Evolutionary conservation across 1,284 basidiomycete genomes (phyloP).

Genomic region (Stereum hirsutum): DNA sequence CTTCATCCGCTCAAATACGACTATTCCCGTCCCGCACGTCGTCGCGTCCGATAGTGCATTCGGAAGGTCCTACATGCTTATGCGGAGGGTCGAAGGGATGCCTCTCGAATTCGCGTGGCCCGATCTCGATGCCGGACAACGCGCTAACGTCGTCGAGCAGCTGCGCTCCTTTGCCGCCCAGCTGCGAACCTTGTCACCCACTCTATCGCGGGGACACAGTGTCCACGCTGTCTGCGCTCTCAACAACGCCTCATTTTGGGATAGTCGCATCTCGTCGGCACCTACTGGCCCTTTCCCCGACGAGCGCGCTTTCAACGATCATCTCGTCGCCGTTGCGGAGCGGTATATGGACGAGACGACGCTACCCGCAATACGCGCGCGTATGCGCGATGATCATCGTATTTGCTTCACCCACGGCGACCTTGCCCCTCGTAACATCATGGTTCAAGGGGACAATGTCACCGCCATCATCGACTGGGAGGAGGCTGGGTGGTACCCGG

Average conservation of each 20-base stretch:
- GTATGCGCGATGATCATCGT: not conserved
- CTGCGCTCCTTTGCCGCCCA: constrained; percentile 3
- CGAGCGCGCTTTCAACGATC: constrained; percentile 2
- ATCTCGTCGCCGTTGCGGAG: not conserved
- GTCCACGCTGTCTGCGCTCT: not conserved
- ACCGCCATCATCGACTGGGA: constrained; percentile 22
- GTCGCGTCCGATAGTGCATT: not conserved
- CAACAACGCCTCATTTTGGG: not conserved
- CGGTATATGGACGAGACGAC: too few species aligned
- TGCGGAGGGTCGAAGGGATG: constrained; percentile 6
- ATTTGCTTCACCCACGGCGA: constrained; percentile 18
- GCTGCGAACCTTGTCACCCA: constrained; percentile 2
- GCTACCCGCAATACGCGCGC: not conserved
- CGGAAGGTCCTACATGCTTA: constrained; percentile 5
- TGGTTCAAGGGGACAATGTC: constrained; percentile 18
- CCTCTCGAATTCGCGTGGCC: constrained; percentile 1
- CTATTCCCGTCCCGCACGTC: constrained; percentile 9
- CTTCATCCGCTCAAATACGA: constrained; percentile 8
- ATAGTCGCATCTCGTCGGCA: constrained; percentile 2
- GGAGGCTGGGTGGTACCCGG: constrained; percentile 21
- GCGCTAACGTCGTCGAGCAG: constrained; percentile 2
- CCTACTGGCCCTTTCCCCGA: not conserved
- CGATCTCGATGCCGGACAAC: not conserved
- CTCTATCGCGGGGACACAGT: too few species aligned
- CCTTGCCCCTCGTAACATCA: constrained; percentile 18